Base-by-base conservation (phyloP, 176 grass and related monocot genomes). In the Eragrostis curvula region DNA sequence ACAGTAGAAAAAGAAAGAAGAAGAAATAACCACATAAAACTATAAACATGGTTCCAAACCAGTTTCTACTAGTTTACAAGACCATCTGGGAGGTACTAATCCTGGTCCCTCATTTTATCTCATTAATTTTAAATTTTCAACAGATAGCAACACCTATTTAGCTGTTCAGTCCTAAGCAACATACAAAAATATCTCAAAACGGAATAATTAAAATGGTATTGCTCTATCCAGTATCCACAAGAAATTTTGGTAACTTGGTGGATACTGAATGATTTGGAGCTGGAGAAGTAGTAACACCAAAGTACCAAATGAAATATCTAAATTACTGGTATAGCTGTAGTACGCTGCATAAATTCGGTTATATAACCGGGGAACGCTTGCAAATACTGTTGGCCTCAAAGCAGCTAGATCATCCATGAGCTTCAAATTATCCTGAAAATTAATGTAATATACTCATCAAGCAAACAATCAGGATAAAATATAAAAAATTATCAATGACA, bases 301-400 rank as follows among this genome's bases (percentile, higher is more conserved):
- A 87, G 20, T 24, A 85, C 58, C 24, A 49, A 71, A 12, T 18
- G 78, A 69, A 75, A 70, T 52, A 45, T 43, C 18, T 48, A 41
- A 77, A 15, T 42, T 72, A 84, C 2, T 82, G 67, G 41, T 68
- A 58, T 65, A 81, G 84, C 39, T 81, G 63, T 73, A 74, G 80
- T 96, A 99, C 96, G 87, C 96, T 66, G 93, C 73, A 92, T 99
- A 99, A 70, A 99, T 95, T 87, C 87, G 82, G 83, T 96, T 99
- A 70, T 90, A 99, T 66, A 92, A 82, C 63, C 93, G 89, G 68
- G 96, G 96, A 46, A 99, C 93, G 61, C 96, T 96, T 75, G 88
- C 32, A 12, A 99, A 99, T 66, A 99, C 43, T 23, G 96, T 99
- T 70, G 96, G 96, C 70, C 96, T 93, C 80, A 99, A 85, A 85